Conservation (phyloP, 495 filamentous ascomycete species). For the Corynascus novoguineensis region DNA sequence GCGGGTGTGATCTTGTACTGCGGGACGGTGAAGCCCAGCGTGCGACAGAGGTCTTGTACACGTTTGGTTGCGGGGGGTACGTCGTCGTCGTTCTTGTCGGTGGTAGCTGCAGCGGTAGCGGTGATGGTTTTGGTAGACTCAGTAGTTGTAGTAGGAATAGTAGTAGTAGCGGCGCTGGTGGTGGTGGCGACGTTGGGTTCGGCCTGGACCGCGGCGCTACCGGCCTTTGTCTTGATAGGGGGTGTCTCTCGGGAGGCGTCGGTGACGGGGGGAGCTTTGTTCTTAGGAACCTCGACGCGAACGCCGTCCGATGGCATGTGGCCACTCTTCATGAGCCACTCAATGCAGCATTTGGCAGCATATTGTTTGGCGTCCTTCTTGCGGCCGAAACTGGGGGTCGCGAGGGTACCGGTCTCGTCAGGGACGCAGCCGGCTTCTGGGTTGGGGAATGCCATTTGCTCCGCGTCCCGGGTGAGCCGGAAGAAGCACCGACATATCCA, state of each 20-base stretch:
- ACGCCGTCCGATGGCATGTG: slow-evolving; percentile 22
- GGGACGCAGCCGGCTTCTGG: slow-evolving; percentile 18
- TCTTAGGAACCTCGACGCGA: slow-evolving; percentile 6
- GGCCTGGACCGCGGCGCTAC: too few species aligned
- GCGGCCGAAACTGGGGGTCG: slow-evolving; percentile 24
- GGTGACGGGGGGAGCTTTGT: not conserved
- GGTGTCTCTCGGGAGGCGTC: not conserved
- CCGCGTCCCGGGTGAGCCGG: slow-evolving; percentile 7
- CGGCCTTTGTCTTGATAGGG: too few species aligned
- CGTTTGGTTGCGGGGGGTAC: slow-evolving; percentile 10
- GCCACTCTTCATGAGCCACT: slow-evolving; percentile 31
- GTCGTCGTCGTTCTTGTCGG: not conserved
- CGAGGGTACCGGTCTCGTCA: slow-evolving; percentile 7
- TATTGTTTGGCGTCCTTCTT: slow-evolving; percentile 45
- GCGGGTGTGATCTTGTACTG: slow-evolving; percentile 12
- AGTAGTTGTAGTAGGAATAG: not conserved
- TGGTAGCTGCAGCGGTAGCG: not conserved
- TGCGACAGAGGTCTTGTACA: slow-evolving; percentile 19
- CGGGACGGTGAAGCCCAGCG: slow-evolving; percentile 19
- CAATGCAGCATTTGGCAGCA: slow-evolving; percentile 39
- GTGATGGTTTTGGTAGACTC: not conserved
- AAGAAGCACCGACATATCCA: slow-evolving; percentile 24
- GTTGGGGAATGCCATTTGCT: slow-evolving; percentile 25
- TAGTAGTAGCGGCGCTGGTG: not conserved
- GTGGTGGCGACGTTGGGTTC: not conserved